A percentile compares a stretch with the other conserved stretches of the same genome.
Evolutionary conservation across 2,329 filamentous ascomycete genomes (phyloP).

Genomic region (Alternaria atra): DNA sequence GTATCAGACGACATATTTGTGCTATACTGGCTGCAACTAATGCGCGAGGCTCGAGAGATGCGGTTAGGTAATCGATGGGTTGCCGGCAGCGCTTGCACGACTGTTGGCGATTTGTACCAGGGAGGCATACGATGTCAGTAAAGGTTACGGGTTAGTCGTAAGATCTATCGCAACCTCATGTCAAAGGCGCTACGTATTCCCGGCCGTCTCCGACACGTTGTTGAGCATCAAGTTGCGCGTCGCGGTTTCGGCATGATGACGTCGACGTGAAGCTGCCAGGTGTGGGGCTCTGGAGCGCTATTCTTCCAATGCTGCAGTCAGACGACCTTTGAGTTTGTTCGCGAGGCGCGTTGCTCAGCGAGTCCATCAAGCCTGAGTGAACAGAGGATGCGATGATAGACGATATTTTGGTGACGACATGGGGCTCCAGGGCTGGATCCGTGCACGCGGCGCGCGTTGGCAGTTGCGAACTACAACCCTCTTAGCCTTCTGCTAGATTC

Average conservation of each 20-base stretch:
- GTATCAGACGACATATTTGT: conserved; percentile 21
- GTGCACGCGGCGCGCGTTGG: background rate
- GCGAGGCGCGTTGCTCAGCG: background rate
- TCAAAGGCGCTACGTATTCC: background rate
- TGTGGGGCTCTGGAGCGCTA: background rate
- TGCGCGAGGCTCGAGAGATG: background rate
- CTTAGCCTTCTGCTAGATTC: background rate
- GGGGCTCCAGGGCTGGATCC: background rate
- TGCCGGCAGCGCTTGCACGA: background rate
- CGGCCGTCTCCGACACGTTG: background rate
- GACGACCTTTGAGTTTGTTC: background rate
- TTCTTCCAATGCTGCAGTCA: background rate
- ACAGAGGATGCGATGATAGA: background rate
- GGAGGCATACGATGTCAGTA: background rate
- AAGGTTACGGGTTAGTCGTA: background rate
- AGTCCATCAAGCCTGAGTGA: background rate
- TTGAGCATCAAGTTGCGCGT: background rate
- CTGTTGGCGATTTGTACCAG: background rate
- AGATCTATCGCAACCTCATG: background rate
- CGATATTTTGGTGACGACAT: background rate
- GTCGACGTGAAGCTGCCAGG: background rate
- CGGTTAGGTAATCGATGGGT: background rate
- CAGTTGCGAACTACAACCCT: background rate
- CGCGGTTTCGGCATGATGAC: conserved; percentile 6
- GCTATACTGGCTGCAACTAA: background rate